A percentile compares a stretch with the other conserved stretches of the same genome.
Evolutionary conservation across 2,329 filamentous ascomycete genomes (phyloP).

Genomic region (Chaetothyriales sp.): DNA sequence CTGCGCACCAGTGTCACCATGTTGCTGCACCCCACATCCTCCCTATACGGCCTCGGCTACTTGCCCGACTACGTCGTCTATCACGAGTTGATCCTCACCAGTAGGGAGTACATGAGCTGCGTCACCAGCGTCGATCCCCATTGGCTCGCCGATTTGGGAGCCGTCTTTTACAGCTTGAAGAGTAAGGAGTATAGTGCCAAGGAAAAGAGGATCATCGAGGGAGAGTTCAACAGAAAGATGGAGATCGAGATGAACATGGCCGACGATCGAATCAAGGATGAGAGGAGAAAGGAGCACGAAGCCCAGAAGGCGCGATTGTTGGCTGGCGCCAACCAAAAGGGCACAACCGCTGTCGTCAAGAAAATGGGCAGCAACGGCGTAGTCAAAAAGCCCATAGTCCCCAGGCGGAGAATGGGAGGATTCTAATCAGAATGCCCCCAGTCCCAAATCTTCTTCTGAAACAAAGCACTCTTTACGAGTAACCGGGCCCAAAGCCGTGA

Average conservation of each 20-base stretch:
- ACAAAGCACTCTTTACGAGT: too few species aligned
- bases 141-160: slow-evolving; percentile 91
- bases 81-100: slow-evolving; percentile 77
- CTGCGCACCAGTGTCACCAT: slow-evolving; percentile 87
- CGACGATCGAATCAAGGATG: slow-evolving; percentile 69
- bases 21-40: slow-evolving; percentile 84
- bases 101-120: slow-evolving; percentile 94
- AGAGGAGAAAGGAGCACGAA: slow-evolving; percentile 39
- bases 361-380: slow-evolving; percentile 18
- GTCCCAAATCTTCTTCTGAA: too few species aligned
- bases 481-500: too few species aligned
- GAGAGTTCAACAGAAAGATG: slow-evolving; percentile 82
- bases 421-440: slow-evolving; percentile 4
- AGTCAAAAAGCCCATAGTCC: slow-evolving; percentile 17
- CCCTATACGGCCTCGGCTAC: slow-evolving; percentile 83
- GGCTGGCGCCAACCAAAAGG: slow-evolving; percentile 8
- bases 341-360: slow-evolving; percentile 13
- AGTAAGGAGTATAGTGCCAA: slow-evolving; percentile 89
- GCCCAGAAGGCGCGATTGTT: slow-evolving; percentile 24
- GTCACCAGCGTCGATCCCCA: slow-evolving; percentile 93
- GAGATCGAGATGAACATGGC: slow-evolving; percentile 91
- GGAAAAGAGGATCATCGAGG: slow-evolving; percentile 75
- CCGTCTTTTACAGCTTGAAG: slow-evolving; percentile 93
- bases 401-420: slow-evolving; percentile 14
- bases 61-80: slow-evolving; percentile 95